Base-by-base conservation (phyloP, 2,329 filamentous ascomycete genomes). In the Neopestalotiopsis sp. region DNA sequence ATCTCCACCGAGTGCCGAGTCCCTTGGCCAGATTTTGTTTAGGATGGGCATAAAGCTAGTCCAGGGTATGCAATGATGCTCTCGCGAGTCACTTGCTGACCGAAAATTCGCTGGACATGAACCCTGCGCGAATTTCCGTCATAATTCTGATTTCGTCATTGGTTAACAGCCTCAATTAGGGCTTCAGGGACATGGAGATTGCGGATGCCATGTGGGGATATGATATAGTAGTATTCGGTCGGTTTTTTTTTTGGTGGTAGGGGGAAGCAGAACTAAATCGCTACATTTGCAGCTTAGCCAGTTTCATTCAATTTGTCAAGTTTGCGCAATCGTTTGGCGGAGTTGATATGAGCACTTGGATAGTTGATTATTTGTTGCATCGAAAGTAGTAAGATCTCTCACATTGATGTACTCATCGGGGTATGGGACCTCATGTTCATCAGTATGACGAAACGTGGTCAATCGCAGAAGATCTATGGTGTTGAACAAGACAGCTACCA, bases 101-200 rank as follows among this genome's bases (percentile, higher is more conserved):
- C 24, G 28, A 20, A 20, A 61, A 61, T 24, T 61, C 24, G 13
- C 7, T 63, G 32, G 24, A 40, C 20, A n/a, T 45, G n/a, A 24
- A 32, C 28, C 34, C 42, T 66, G 63, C 63, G 63, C 63, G 63
- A 66, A 66, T 66, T 66, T 57, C 24, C 49, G 30, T 58, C 49
- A 57, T 38, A 56, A 66, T 57, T 56, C 20, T 45, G 10, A 66
- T 66, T 40, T 58, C 63, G 63, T 58, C 63, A 66, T 66, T 66
- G 63, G 63, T 34, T 66, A 30, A 30, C 49, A 57, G 32, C 13
- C 20, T 28, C 32, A 38, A 14, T 66, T 66, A 66, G 63, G 63
- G 63, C 63, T 56, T 32, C 32, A 9, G 30, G 30, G 17, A 40
- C 45, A 38, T 20, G 45, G 49, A 32, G 40, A 57, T 20, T 57